Percentiles rank a stretch among this genome's conserved stretches.
phyloP scores from a whole-genome alignment of 2,329 filamentous ascomycete species.

The Cadophora luteo-olivacea region DNA sequence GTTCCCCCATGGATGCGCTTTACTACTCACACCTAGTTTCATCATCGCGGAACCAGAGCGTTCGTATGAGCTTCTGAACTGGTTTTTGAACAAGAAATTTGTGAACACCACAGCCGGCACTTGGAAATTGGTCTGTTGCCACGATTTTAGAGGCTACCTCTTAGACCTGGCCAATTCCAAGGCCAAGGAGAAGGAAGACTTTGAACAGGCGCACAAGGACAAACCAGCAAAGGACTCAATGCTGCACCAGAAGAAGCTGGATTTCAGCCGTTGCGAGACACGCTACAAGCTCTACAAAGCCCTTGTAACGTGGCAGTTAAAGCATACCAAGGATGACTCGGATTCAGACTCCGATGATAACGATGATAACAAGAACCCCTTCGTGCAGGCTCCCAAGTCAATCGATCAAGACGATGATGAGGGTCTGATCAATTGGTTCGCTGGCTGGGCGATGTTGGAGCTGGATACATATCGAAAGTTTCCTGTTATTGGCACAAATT shows the following conservation, averaged over 20 bases:
- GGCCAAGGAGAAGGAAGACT: conserved; percentile 36
- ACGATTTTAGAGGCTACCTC: conserved; percentile 39
- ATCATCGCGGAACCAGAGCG: conserved; percentile 52
- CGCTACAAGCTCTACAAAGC: conserved; percentile 35
- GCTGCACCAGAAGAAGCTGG: conserved; percentile 35
- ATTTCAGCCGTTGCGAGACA: conserved; percentile 35
- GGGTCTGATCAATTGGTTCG: conserved; percentile 68
- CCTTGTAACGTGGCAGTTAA: conserved; percentile 28
- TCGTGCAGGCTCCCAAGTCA: conserved; percentile 54
- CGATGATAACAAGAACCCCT: conserved; percentile 41
- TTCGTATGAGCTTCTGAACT: conserved; percentile 49
- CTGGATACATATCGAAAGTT: conserved; percentile 61
- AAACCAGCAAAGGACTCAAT: conserved; percentile 39
- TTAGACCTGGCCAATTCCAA: conserved; percentile 42
- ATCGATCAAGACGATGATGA: conserved; percentile 67
- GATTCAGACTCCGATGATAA: conserved; percentile 29
- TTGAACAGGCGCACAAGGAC: conserved; percentile 32
- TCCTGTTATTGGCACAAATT: conserved; percentile 54
- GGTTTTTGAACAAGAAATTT: conserved; percentile 45
- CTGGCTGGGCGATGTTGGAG: conserved; percentile 59
- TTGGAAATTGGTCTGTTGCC: conserved; percentile 36
- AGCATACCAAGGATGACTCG: conserved; percentile 16
- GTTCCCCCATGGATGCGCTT: conserved; percentile 53
- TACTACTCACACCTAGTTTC: conserved; percentile 59
- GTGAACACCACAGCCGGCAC: conserved; percentile 24